Base-by-base conservation (phyloP, 345 rosid genomes). In the Lepidium aucheri region DNA sequence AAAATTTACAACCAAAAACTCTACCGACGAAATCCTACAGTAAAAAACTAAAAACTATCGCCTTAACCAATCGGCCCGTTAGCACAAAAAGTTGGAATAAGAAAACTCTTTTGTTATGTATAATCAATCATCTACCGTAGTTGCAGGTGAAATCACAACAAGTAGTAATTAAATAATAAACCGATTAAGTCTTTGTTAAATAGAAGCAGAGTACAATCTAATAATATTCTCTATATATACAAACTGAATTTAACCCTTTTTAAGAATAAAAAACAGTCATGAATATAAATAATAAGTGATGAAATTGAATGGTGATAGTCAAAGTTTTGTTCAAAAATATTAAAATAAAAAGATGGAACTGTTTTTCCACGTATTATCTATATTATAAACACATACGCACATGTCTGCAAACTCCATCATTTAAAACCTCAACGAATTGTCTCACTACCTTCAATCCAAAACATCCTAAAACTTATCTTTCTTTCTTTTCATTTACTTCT, bases 361-460 rank as follows among this genome's bases (percentile, higher is more conserved):
- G 10, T 13, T 30, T 22, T 52, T 51, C 53, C 54, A 58, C 61
- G 72, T 73, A 65, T 47, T 73, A 65, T 47, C 22, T 18, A 16
- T 49, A 13, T 46, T 54, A 24, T 10, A 45, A 28, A 56, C 9
- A 39, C 28, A 63, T 30, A 10, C 6, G 53, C 59, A 72, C 66
- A 65, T 65, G 53, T 50, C 47, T 42, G 38, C 47, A 7, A 55
- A 63, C 40, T 52, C 53, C 65, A 39, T 39, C 57, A 44, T 63
- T 54, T 71, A 71, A 46, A 63, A 44, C 49, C 62, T 57, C 42
- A 36, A 9, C 57, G 15, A 47, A 8, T 17, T 18, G 36, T 43
- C 44, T 17, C 70, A 73, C 43, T 44, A 50, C 60, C 72, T 14
- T 64, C 54, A 57, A 26, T 51, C 41, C 51, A 53, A 38, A 20